These are phyloP conservation scores for Cochlearia excelsa DNA, from an alignment of 345 rosid genomes.

Conservation along the genomic window DNA sequence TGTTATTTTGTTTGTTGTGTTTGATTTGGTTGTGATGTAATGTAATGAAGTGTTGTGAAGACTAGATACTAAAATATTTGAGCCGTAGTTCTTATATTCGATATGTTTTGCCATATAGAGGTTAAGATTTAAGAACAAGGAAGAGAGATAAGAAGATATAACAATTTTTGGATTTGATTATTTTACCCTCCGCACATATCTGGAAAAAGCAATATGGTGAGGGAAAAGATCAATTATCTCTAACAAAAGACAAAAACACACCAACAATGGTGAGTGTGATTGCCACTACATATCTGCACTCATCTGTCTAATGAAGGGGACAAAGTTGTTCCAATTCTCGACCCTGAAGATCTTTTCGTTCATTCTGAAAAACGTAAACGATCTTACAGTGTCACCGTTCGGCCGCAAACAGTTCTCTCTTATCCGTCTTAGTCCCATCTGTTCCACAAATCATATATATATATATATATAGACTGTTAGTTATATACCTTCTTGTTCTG, in stretches of 20 bases:
- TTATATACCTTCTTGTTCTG: neutral
- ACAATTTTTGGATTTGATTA: conserved; percentile 33
- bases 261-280: conserved; percentile 22
- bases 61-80: no score
- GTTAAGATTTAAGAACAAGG: neutral
- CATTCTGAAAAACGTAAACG: conserved; percentile 67
- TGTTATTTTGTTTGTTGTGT: neutral
- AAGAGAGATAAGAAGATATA: conserved; percentile 5
- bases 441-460: conserved; percentile 24
- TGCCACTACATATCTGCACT: conserved; percentile 44
- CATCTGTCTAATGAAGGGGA: conserved; percentile 63
- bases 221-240: conserved; percentile 35
- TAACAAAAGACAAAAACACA: conserved; percentile 26
- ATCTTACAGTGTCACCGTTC: conserved; percentile 55
- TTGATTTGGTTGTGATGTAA: no score
- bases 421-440: conserved; percentile 58
- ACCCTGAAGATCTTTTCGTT: conserved; percentile 52
- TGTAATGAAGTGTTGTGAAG: no score
- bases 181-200: conserved; percentile 35
- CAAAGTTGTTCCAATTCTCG: conserved; percentile 69
- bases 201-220: conserved; percentile 40
- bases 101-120: neutral
- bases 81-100: no score
- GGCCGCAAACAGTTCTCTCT: conserved; percentile 54
- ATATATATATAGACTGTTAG: conserved; percentile 15